A percentile compares a stretch with the other conserved stretches of the same genome.
Evolutionary conservation across 768 basidiomycete genomes (phyloP).

Genomic region (Nidularia sp.): DNA sequence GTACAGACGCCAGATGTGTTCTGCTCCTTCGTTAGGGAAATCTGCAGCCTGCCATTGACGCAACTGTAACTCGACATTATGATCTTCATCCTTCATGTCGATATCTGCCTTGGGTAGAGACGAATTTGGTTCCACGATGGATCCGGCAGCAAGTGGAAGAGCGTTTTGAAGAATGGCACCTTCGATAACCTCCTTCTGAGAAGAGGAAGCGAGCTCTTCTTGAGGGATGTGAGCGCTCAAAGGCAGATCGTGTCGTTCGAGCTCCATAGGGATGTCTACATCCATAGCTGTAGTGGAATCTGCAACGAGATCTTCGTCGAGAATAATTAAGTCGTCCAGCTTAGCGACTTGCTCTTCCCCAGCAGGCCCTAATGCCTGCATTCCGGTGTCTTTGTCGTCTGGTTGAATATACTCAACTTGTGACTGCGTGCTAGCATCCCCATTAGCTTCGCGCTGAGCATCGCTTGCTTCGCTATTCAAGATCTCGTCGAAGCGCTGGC

Average conservation of each 20-base stretch:
- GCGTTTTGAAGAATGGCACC: slow-evolving; percentile 41
- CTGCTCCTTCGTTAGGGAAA: slow-evolving; percentile 51
- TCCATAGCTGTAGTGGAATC: slow-evolving; percentile 45
- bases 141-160: slow-evolving; percentile 5
- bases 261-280: slow-evolving; percentile 24
- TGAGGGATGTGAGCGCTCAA: slow-evolving; percentile 13
- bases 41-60: slow-evolving; percentile 59
- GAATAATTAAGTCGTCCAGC: slow-evolving; percentile 74
- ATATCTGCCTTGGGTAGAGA: slow-evolving; percentile 23
- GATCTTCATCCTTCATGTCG: slow-evolving; percentile 27
- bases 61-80: slow-evolving; percentile 43
- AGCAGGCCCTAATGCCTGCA: slow-evolving; percentile 89
- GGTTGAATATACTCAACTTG: slow-evolving; percentile 77
- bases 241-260: slow-evolving; percentile 20
- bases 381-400: slow-evolving; percentile 63
- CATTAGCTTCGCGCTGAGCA: slow-evolving; percentile 26
- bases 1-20: slow-evolving; percentile 89
- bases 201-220: slow-evolving; percentile 16
- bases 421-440: slow-evolving; percentile 32
- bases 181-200: slow-evolving; percentile 30
- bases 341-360: slow-evolving; percentile 80
- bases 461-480: slow-evolving; percentile 35
- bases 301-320: slow-evolving; percentile 48
- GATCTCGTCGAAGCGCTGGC: slow-evolving; percentile 82
- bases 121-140: slow-evolving; percentile 15